Evolutionary conservation across 2,329 filamentous ascomycete genomes (phyloP), one percentile per base, ranked within the genome.

Genomic region (Knufia petricola): DNA sequence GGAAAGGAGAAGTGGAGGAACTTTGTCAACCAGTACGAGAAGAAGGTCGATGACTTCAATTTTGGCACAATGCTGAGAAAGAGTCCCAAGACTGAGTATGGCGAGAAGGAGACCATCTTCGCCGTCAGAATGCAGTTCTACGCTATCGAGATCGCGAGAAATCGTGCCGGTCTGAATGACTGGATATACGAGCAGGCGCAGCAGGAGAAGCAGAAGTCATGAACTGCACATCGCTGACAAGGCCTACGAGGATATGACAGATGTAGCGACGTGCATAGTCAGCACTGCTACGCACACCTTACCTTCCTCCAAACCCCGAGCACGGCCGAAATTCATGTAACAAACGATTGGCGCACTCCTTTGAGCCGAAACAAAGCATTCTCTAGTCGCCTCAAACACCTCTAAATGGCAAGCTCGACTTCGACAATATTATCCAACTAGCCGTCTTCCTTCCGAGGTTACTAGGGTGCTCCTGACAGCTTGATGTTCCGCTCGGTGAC

Each of bases 21-120:
- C 56, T 98, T 95, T 71, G 85, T 95, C 78, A 89, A 85, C 76
- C 73, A 76, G 54, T 98, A 95, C 66, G 88, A 96, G 71, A 89
- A 94, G 69, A 90, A 79, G 69, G 74, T 98, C n/a, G 84, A 92
- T 55, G 94, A 98, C 69, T 98, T 82, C 75, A 98, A 95, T 74
- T 98, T 95, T 67, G 92, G 92, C 49, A 95, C 92, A 28, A 89
- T 98, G 77, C 66, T 98, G 60, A 81, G 92, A 50, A 76, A 79
- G 50, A 85, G 78, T 61, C 77, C 87, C 31, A 86, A 85, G 60
- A 79, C 68, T 46, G 90, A 95, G 67, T 96, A 98, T 65, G 86
- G 83, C 46, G 75, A 94, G 69, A 75, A 94, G 49, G 87, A 84
- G 48, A 95, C 88, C 2, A 95, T 98, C 46, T 96, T 98, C 60